Evolutionary conservation across 1,284 basidiomycete genomes (phyloP).

Genomic region (Singerocomus inundabilis): DNA sequence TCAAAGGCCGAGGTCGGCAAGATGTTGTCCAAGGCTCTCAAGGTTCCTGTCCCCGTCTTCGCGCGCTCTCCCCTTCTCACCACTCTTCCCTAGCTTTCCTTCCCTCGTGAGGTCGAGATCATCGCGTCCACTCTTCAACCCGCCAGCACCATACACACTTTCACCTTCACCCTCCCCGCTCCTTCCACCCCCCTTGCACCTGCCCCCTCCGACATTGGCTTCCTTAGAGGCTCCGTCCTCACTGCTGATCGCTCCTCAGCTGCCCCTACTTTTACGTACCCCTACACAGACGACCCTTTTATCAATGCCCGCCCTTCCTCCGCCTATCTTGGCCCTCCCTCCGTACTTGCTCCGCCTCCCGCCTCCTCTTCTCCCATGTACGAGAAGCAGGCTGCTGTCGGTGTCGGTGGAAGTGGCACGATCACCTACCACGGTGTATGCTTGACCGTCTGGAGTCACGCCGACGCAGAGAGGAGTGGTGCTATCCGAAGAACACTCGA

Average conservation of each 20-base stretch:
- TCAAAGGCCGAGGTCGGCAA: constrained; percentile 82
- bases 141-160: constrained; percentile 88
- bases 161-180: constrained; percentile 81
- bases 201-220: constrained; percentile 54
- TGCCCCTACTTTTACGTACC: constrained; percentile 61
- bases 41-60: constrained; percentile 49
- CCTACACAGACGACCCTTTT: constrained; percentile 73
- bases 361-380: constrained; percentile 39
- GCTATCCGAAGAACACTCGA: constrained; percentile 83
- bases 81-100: constrained; percentile 58
- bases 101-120: constrained; percentile 92
- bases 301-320: constrained; percentile 68
- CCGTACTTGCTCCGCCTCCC: constrained; percentile 49
- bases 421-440: constrained; percentile 87
- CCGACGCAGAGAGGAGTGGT: constrained; percentile 79
- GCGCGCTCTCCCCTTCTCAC: constrained; percentile 4
- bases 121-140: constrained; percentile 90
- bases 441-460: constrained; percentile 91
- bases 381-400: constrained; percentile 38
- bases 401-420: constrained; percentile 41
- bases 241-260: constrained; percentile 59
- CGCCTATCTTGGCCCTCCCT: constrained; percentile 71
- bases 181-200: constrained; percentile 70
- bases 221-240: constrained; percentile 70
- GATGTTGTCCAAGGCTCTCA: constrained; percentile 87